These are phyloP conservation scores for Diaporthe citri DNA, from an alignment of 2,329 filamentous ascomycete species.

Conservation along the genomic window DNA sequence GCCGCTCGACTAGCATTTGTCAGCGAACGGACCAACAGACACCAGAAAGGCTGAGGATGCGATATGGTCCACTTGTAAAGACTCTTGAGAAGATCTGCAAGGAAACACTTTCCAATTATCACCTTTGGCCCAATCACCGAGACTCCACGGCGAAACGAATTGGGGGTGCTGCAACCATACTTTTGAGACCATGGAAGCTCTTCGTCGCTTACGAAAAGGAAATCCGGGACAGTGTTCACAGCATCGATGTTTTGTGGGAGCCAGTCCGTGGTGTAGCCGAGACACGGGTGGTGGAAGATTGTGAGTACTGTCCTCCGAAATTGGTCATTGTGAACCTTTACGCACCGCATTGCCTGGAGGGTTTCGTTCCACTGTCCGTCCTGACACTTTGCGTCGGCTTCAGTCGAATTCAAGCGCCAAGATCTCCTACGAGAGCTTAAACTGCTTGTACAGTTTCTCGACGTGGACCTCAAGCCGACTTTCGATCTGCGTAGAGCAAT, in stretches of 20 bases:
- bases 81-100: not conserved
- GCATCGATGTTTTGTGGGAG: not conserved
- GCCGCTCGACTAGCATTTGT: not conserved
- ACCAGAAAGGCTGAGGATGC: not conserved
- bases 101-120: not conserved
- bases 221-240: not conserved
- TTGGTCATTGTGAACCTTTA: not conserved
- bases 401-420: not conserved
- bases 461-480: slow-evolving; percentile 13
- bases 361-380: not conserved
- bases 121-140: not conserved
- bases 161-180: not conserved
- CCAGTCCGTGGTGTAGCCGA: not conserved
- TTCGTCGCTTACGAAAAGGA: not conserved
- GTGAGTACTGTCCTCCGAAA: not conserved
- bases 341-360: too few species aligned
- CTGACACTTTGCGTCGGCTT: not conserved
- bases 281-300: not conserved
- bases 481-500: not conserved
- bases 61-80: not conserved
- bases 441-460: not conserved
- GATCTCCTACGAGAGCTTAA: not conserved
- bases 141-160: rapidly evolving
- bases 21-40: not conserved
- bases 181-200: slow-evolving; percentile 17